Evolutionary conservation across 495 filamentous ascomycete species (phyloP).

Genomic region (Trichocladium uniseriatum): DNA sequence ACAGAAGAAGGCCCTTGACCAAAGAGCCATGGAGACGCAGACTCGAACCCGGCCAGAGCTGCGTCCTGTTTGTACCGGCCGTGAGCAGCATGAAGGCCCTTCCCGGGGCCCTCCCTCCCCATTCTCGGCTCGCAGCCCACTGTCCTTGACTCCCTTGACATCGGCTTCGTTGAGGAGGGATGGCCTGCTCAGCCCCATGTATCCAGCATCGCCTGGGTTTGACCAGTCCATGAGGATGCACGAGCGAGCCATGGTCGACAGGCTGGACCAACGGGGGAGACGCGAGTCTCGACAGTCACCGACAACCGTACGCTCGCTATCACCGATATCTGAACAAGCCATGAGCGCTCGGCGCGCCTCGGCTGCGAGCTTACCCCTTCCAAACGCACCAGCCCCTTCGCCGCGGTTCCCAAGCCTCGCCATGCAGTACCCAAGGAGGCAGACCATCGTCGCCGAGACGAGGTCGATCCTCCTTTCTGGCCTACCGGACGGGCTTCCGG

Average conservation of each 20-base stretch:
- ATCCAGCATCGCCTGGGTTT: slow-evolving; percentile 26
- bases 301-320: slow-evolving; percentile 13
- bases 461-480: slow-evolving; percentile 24
- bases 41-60: slow-evolving; percentile 27
- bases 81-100: slow-evolving; percentile 9
- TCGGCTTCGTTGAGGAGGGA: slow-evolving; percentile 26
- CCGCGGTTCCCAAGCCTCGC: slow-evolving; percentile 3
- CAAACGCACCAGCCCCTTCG: slow-evolving; percentile 7
- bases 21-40: slow-evolving; percentile 20
- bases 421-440: slow-evolving; percentile 9
- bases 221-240: slow-evolving; percentile 32
- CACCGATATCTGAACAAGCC: slow-evolving; percentile 22
- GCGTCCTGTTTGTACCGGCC: slow-evolving; percentile 31
- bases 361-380: slow-evolving; percentile 7
- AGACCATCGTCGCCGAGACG: slow-evolving; percentile 20
- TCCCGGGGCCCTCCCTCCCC: slow-evolving; percentile 8
- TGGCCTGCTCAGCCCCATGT: slow-evolving; percentile 28
- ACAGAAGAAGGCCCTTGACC: neutral
- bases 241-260: slow-evolving; percentile 33
- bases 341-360: slow-evolving; percentile 9
- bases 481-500: neutral
- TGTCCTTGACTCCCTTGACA: slow-evolving; percentile 24
- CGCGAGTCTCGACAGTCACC: slow-evolving; percentile 10
- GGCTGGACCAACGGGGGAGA: slow-evolving; percentile 27
- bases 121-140: slow-evolving; percentile 17